Evolutionary conservation across 2,329 filamentous ascomycete genomes (phyloP).

Genomic region (Arthrinium phaeospermum): DNA sequence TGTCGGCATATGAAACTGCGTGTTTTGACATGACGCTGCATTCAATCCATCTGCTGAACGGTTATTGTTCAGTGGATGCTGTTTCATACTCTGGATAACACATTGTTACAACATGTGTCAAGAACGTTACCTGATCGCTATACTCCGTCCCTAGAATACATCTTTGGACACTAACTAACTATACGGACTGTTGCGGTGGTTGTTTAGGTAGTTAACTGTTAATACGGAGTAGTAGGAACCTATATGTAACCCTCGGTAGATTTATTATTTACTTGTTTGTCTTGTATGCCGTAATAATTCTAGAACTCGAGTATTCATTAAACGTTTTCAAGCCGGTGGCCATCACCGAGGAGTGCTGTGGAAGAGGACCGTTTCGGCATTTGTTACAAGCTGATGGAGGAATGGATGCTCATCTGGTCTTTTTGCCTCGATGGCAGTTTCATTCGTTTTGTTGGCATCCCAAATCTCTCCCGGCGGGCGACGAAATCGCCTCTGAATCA

Average conservation of each 20-base stretch:
- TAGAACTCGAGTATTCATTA: neutral
- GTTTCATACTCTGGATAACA: neutral
- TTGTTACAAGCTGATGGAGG: neutral
- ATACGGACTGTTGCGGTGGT: no score
- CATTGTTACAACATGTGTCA: neutral
- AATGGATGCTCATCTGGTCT: neutral
- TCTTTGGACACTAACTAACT: no score
- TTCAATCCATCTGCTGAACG: neutral
- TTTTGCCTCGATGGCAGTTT: neutral
- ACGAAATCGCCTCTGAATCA: neutral
- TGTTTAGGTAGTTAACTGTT: no score
- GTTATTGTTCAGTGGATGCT: neutral
- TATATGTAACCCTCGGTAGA: no score
- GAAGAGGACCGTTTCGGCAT: neutral
- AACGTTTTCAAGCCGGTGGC: neutral
- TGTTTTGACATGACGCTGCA: neutral
- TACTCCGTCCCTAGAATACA: no score
- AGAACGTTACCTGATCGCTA: neutral
- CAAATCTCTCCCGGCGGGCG: neutral
- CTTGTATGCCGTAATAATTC: no score
- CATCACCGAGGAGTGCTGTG: no score
- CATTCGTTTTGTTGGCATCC: neutral
- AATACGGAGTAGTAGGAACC: no score
- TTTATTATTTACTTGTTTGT: no score
- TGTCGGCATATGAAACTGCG: neutral